Conservation (phyloP, 495 filamentous ascomycete species). For the Penicillium alfredii region DNA sequence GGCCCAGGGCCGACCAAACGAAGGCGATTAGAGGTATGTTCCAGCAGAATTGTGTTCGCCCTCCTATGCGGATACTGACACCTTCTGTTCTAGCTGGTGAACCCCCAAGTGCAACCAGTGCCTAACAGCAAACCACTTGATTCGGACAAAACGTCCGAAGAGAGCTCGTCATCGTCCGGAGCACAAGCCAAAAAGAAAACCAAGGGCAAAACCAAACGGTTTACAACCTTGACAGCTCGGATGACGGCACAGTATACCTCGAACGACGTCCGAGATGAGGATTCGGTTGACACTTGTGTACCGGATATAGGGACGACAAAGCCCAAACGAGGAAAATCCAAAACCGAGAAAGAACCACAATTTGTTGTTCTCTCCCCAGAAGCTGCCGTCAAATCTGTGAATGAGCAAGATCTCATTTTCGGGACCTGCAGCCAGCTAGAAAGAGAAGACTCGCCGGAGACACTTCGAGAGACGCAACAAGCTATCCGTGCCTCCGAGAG, state of each 20-base stretch:
- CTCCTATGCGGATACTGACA: neutral
- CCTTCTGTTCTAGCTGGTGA: slow-evolving; percentile 21
- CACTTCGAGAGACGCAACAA: slow-evolving; percentile 61
- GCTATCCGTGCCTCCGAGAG: slow-evolving; percentile 60
- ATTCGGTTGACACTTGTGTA: slow-evolving; percentile 9
- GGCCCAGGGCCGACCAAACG: slow-evolving; percentile 34
- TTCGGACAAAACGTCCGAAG: slow-evolving; percentile 7
- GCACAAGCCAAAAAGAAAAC: slow-evolving; percentile 34
- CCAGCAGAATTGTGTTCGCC: neutral
- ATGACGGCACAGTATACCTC: slow-evolving; percentile 68
- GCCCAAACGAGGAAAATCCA: slow-evolving; percentile 17
- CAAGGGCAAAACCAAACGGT: slow-evolving; percentile 62
- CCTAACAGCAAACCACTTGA: slow-evolving; percentile 7
- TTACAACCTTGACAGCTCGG: slow-evolving; percentile 76
- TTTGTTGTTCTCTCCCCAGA: slow-evolving; percentile 64
- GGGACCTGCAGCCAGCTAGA: slow-evolving; percentile 90
- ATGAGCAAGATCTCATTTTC: slow-evolving; percentile 78
- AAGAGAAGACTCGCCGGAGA: slow-evolving; percentile 63
- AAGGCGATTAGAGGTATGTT: slow-evolving; percentile 36
- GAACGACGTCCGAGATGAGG: slow-evolving; percentile 9
- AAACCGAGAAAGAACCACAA: slow-evolving; percentile 30
- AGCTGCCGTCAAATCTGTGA: slow-evolving; percentile 60
- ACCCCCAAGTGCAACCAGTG: slow-evolving; percentile 16
- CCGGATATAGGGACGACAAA: slow-evolving; percentile 22
- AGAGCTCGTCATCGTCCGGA: slow-evolving; percentile 7